Evolutionary conservation across 352 stramenopile genomes (phyloP).

Genomic region (Aphanomyces euteiches): DNA sequence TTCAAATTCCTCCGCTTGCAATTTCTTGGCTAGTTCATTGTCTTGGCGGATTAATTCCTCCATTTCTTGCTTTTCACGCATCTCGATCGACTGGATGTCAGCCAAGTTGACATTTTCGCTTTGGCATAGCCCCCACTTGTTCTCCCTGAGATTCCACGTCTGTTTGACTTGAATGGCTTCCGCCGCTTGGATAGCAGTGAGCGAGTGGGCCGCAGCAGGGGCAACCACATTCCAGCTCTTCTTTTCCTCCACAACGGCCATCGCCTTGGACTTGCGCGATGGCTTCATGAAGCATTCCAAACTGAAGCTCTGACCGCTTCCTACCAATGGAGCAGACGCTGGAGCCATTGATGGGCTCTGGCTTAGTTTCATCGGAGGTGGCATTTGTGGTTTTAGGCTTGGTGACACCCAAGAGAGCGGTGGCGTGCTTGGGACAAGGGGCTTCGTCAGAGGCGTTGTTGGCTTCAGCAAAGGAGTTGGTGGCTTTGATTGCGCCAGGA

Average conservation of each 20-base stretch:
- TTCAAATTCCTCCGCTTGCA: constrained; percentile 9
- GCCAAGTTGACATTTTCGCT: constrained; percentile 26
- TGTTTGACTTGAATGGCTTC: constrained; percentile 24
- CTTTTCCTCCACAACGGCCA: not conserved
- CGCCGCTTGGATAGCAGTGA: constrained; percentile 22
- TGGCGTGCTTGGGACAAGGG: not conserved
- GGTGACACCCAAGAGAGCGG: not conserved
- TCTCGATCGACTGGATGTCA: constrained; percentile 22
- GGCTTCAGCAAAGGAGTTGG: not conserved
- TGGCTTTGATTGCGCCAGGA: constrained; percentile 34
- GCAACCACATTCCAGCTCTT: not conserved
- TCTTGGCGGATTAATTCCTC: not conserved
- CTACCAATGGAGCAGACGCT: not conserved
- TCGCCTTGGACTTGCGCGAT: not conserved
- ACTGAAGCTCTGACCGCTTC: not conserved
- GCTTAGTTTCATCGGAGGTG: not conserved
- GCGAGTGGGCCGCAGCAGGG: constrained; percentile 5
- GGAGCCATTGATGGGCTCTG: not conserved
- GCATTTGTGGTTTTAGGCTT: not conserved
- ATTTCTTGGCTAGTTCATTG: not conserved
- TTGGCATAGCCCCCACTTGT: constrained; percentile 27
- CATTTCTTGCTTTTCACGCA: constrained; percentile 12
- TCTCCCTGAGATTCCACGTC: constrained; percentile 23
- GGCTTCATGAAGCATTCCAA: constrained; percentile 27
- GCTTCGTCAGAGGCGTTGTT: too few relatives aligned